Conservation (phyloP, 805 yeast species). For the Saturnispora bothae region DNA sequence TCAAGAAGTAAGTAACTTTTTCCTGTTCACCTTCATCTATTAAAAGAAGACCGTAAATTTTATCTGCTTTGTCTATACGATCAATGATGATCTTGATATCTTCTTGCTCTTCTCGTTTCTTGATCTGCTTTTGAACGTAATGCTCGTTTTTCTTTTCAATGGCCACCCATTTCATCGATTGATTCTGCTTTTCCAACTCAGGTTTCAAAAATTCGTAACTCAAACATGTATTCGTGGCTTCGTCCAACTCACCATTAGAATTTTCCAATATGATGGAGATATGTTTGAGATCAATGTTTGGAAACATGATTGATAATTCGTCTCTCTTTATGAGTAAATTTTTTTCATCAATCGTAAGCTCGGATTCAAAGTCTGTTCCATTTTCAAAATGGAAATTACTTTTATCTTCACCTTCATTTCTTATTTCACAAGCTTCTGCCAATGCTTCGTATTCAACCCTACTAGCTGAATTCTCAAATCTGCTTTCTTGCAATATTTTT, state of each 20-base stretch:
- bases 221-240: constrained; percentile 24
- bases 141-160: constrained; percentile 10
- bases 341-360: background rate
- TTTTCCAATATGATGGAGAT: constrained; percentile 25
- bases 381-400: no score
- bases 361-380: background rate
- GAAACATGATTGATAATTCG: constrained; percentile 33
- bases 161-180: constrained; percentile 8
- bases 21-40: constrained; percentile 7
- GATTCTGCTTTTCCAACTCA: constrained; percentile 7
- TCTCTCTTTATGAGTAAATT: constrained; percentile 1
- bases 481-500: no score
- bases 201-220: constrained; percentile 15
- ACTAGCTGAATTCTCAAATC: no score
- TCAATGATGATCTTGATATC: constrained; percentile 1
- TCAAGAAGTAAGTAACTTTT: constrained; percentile 11
- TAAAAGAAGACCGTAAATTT: constrained; percentile 10
- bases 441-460: no score
- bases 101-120: background rate
- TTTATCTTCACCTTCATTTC: background rate
- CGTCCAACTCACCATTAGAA: constrained; percentile 24
- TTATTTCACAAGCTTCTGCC: no score
- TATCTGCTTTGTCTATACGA: constrained; percentile 12
- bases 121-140: background rate
- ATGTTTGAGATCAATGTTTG: constrained; percentile 25